Base-by-base conservation (phyloP, 345 rosid species). In the Erodium maritimum region DNA sequence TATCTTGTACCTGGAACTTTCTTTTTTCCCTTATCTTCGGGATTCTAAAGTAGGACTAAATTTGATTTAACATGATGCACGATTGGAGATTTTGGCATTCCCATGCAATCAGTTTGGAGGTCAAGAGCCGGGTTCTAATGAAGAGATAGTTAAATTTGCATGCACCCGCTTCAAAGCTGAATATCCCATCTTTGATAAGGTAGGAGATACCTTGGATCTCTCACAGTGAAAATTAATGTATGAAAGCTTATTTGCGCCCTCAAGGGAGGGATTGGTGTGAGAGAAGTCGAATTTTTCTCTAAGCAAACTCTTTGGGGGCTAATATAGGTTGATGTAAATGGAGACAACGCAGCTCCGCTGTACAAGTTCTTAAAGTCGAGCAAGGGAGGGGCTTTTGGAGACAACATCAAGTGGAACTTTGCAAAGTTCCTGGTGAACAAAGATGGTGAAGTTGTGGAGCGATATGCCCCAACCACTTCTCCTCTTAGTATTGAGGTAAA, bases 161-260 rank as follows among this genome's bases (percentile, higher is more conserved):
- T 86, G 97, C 76, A 88, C 97, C 17, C 82, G 87, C 63, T 91
- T 88, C 70, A 91, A 91, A 70, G 96, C 95, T 6, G 97, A 91
- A 77, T 91, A 75, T 77, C 96, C 96, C 10, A 82, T 88, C 19
- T 91, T 91, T 54, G 93, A 86, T 67, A 91, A 86, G 93, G 97
- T 86, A 61, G 24, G 57, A n/a, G 18, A 7, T 11, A 4, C 14
- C 51, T 3, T 46, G 14, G 51, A 4, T 2, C 2, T 46, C 51
- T 29, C n/a, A n/a, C n/a, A n/a, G n/a, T n/a, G n/a, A n/a, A n/a
- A n/a, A n/a, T n/a, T n/a, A n/a, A n/a, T n/a, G 34, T 29, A 29
- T 29, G 34, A 8, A 29, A 29, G 8, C 34, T 29, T 29, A 8
- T 29, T 29, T 3, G 34, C 34, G 8, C 8, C 3, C 13, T 46